Evolutionary conservation across 208 protist species (phyloP), one percentile per base, ranked within the genome.

Genomic region (Novymonas esmeraldas): DNA sequence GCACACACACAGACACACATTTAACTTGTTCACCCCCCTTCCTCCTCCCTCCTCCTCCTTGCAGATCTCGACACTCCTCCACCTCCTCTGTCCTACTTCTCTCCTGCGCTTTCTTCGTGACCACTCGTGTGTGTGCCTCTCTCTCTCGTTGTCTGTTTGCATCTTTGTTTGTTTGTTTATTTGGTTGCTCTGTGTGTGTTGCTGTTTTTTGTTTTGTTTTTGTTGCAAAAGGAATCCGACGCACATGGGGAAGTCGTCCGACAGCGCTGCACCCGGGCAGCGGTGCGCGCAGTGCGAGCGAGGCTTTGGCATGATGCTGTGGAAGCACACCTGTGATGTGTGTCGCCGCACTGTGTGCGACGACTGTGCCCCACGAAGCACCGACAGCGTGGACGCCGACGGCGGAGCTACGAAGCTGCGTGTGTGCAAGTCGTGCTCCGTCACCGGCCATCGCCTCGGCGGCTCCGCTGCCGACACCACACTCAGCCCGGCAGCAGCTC

Each of bases 261-360:
- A 11, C 14, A 20, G 11, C 26, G 45, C 44, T 9, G 55, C 42
- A 16, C 34, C 57, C 2, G 57, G 52, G 24, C 31, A 70, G 4
- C 73, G 54, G 29, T 94, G 89, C 61, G 62, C 65, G 0, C 48
- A 82, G 34, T 94, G 89, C 55, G 49, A 73, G 11, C 73, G 72
- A 24, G 33, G 24, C 22, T 92, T 94, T 55, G 70, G 81, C 44
- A 16, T 89, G 14, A 63, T 75, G 33, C 70, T 76, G n/a, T 85
- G 75, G 74, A 78, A 69, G 63, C 75, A 92, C 68, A 59, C 50
- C 6, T 94, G 89, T 41, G 55, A 61, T 33, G 26, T 71, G 31
- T 94, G 89, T 62, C 70, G 64, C 41, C 67, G 41, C 16, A 72
- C 46, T 18, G 80, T 94, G 16, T 94, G 89, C 50, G 89, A 86